A percentile compares a stretch with the other conserved stretches of the same genome.
phyloP scores from a whole-genome alignment of 306 rosid genomes.

The Cucumis cinereus region DNA sequence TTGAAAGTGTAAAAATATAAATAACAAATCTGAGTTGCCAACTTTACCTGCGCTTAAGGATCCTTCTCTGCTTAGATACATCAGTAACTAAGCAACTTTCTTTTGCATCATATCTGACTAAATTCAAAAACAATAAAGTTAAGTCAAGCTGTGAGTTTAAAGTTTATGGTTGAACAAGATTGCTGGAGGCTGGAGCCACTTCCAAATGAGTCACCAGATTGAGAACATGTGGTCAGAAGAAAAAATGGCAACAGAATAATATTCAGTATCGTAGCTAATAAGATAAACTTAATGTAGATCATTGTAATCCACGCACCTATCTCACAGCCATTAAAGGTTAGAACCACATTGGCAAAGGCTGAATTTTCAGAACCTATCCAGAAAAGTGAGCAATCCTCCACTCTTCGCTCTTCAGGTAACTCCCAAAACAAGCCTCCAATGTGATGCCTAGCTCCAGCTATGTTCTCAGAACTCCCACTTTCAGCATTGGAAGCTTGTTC shows the following conservation, averaged over 20 bases:
- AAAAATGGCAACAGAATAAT: not conserved
- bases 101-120: constrained; percentile 76
- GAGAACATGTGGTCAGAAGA: not conserved
- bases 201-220: not conserved
- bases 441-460: constrained; percentile 20
- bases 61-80: constrained; percentile 63
- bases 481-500: constrained; percentile 16
- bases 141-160: not conserved
- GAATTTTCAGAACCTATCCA: constrained; percentile 83
- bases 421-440: constrained; percentile 79
- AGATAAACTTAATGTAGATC: not conserved
- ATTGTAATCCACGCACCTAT: constrained; percentile 41
- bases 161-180: not conserved
- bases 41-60: constrained; percentile 78
- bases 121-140: constrained; percentile 32
- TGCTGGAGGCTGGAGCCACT: not conserved
- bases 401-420: constrained; percentile 40
- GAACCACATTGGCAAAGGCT: constrained; percentile 71
- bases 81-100: constrained; percentile 48
- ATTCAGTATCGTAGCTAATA: not conserved
- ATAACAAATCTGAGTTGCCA: not conserved
- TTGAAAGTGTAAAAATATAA: not conserved
- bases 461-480: constrained; percentile 16
- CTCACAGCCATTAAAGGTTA: constrained; percentile 72
- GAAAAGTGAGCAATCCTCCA: constrained; percentile 61